Evolutionary conservation across 2,329 filamentous ascomycete species (phyloP).

Genomic region (Penicillium sp.): DNA sequence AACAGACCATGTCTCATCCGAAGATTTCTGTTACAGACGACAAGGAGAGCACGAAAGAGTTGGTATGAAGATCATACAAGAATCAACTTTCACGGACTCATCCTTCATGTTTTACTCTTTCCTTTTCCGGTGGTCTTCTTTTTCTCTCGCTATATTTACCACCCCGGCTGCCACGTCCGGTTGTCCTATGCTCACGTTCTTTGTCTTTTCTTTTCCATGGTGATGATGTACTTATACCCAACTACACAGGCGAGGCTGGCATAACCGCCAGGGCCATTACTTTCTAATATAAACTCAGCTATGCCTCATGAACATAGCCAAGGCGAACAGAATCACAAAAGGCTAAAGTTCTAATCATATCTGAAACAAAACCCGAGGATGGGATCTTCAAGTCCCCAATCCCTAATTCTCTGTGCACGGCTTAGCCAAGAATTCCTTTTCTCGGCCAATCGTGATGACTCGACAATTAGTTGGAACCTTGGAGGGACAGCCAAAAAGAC

Average conservation of each 20-base stretch:
- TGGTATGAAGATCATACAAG: slow-evolving; percentile 22
- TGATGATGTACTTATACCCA: slow-evolving; percentile 6
- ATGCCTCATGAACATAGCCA: neutral
- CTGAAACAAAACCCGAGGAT: too few relatives aligned
- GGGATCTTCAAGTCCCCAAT: too few relatives aligned
- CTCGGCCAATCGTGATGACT: too few relatives aligned
- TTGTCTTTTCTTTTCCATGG: neutral
- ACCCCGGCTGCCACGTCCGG: neutral
- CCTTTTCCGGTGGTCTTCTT: neutral
- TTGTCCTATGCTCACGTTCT: neutral
- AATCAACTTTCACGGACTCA: neutral
- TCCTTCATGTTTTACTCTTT: neutral
- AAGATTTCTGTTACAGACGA: slow-evolving; percentile 14
- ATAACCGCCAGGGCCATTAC: neutral
- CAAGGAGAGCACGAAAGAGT: slow-evolving; percentile 24
- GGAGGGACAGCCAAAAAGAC: too few relatives aligned
- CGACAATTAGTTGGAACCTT: too few relatives aligned
- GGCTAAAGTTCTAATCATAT: neutral
- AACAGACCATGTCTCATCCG: slow-evolving; percentile 18
- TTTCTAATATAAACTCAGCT: neutral
- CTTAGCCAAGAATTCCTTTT: too few relatives aligned
- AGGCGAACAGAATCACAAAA: neutral
- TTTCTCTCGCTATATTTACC: neutral
- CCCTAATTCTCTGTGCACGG: too few relatives aligned
- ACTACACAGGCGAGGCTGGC: neutral